phyloP scores from a whole-genome alignment of 2,329 filamentous ascomycete species.

The Aspergillus carbonarius region DNA sequence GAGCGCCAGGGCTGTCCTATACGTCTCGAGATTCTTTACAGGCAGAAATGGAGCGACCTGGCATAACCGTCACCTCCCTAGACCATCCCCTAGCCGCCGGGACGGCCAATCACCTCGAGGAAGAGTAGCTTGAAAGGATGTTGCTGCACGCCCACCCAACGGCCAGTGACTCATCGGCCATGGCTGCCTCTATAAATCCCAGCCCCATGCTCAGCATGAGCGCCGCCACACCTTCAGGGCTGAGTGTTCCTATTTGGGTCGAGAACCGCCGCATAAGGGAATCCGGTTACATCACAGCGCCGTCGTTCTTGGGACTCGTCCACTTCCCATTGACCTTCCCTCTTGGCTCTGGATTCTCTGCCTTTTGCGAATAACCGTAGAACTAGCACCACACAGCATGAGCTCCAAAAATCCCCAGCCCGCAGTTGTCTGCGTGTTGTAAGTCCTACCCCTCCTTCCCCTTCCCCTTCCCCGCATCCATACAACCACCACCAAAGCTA shows the following conservation, averaged over 20 bases:
- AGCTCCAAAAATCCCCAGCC: conserved; percentile 27
- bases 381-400: not conserved
- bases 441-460: conserved; percentile 27
- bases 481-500: not conserved
- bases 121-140: not conserved
- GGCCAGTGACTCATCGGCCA: not conserved
- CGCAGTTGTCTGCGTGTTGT: conserved; percentile 86
- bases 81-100: not conserved
- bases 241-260: not conserved
- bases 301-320: not conserved
- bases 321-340: conserved; percentile 1
- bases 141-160: not conserved
- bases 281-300: not conserved
- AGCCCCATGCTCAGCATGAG: not conserved
- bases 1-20: not conserved
- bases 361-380: not conserved
- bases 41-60: not conserved
- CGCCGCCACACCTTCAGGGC: not conserved
- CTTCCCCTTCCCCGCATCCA: conserved; percentile 5
- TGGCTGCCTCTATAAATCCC: not conserved
- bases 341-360: not conserved
- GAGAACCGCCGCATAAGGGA: not conserved
- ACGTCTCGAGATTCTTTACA: not conserved
- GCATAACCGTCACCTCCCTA: not conserved
- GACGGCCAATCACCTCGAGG: not conserved